Conservation (phyloP, 495 filamentous ascomycete species). For the Podospora tetraspora region DNA sequence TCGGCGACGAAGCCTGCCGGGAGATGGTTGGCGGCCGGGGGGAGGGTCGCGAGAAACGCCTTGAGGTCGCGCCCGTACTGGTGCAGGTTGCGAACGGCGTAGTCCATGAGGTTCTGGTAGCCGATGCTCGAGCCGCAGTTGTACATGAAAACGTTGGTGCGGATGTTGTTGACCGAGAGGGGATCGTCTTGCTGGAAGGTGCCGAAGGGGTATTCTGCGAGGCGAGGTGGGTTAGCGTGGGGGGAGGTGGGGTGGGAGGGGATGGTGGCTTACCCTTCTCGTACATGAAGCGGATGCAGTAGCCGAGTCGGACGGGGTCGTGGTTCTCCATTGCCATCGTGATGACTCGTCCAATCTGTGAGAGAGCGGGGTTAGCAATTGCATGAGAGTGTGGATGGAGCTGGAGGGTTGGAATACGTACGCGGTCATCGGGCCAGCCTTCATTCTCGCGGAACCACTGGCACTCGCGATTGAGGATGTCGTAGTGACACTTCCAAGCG, state of each 20-base stretch:
- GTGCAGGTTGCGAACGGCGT: neutral
- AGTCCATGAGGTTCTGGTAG: neutral
- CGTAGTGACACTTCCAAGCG: conserved; percentile 18
- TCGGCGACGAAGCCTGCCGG: neutral
- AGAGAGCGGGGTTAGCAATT: neutral
- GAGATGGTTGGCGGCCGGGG: neutral
- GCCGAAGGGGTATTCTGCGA: neutral
- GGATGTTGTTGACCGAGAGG: conserved; percentile 7
- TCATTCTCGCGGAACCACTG: conserved; percentile 11
- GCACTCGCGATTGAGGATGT: conserved; percentile 21
- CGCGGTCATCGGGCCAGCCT: conserved; percentile 14
- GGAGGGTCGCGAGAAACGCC: neutral
- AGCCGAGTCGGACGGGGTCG: conserved; percentile 3
- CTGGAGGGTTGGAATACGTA: conserved; percentile 7
- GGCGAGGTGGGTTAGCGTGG: no score
- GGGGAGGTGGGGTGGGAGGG: neutral
- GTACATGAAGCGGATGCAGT: conserved; percentile 26
- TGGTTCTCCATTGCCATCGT: neutral
- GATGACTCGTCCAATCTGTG: neutral
- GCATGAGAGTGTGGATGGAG: neutral
- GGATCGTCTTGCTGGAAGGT: neutral
- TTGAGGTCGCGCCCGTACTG: neutral
- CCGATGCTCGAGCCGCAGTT: neutral
- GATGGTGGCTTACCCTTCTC: conserved; percentile 11
- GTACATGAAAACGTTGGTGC: conserved; percentile 9